Conservation (phyloP, 768 basidiomycete species). For the Lentinula lateritia region DNA sequence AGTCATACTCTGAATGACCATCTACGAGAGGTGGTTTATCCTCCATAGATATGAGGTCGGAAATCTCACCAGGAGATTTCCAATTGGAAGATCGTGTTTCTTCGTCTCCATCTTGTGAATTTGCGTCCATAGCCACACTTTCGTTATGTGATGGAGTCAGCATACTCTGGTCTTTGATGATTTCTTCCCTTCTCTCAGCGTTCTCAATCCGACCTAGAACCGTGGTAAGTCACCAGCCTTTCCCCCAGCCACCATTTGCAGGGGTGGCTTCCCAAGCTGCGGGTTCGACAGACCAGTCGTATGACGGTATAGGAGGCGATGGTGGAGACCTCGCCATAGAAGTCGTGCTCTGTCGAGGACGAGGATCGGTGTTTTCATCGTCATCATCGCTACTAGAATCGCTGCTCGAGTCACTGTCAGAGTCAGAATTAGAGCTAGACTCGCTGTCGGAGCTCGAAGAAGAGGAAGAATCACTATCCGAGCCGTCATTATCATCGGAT, state of each 20-base stretch:
- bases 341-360: not conserved
- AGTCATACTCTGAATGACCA: not conserved
- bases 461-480: slow-evolving; percentile 5
- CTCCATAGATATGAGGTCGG: not conserved
- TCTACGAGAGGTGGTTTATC: not conserved
- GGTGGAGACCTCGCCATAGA: not conserved
- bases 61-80: not conserved
- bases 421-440: slow-evolving; percentile 5
- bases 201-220: not conserved
- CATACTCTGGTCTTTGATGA: not conserved
- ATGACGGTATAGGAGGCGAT: not conserved
- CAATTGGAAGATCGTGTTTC: not conserved
- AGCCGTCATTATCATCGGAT: not conserved
- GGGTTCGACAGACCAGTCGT: not conserved
- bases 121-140: not conserved
- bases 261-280: not conserved
- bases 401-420: not conserved
- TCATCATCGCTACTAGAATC: slow-evolving; percentile 7
- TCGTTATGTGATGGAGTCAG: not conserved
- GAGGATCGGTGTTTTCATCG: slow-evolving; percentile 5
- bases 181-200: not conserved
- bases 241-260: not conserved
- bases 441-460: not conserved
- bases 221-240: not conserved
- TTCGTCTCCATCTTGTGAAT: not conserved